phyloP scores from a whole-genome alignment of 805 yeast genomes.

The Huiozyma naganishii region DNA sequence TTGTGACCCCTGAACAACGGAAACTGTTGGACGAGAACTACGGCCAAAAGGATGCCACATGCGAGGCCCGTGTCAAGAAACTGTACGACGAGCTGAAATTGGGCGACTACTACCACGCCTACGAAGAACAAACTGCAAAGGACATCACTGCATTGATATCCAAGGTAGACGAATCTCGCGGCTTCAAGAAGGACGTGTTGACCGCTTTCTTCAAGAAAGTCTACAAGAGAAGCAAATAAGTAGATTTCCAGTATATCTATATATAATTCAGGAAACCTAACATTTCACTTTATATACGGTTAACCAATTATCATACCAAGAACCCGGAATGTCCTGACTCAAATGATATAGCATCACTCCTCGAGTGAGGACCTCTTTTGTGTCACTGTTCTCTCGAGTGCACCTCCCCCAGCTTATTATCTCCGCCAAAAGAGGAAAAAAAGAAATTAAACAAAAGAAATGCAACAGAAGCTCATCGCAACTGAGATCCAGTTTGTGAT shows the following conservation, averaged over 20 bases:
- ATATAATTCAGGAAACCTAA: no score
- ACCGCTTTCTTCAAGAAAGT: slow-evolving; percentile 78
- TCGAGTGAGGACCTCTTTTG: no score
- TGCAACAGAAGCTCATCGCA: no score
- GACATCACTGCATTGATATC: slow-evolving; percentile 56
- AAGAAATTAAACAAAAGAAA: no score
- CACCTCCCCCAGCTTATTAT: no score
- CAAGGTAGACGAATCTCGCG: slow-evolving; percentile 77
- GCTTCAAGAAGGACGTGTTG: slow-evolving; percentile 84
- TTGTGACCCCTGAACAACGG: slow-evolving; percentile 75
- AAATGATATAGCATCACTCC: no score
- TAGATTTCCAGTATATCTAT: neutral
- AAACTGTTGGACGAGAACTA: slow-evolving; percentile 73
- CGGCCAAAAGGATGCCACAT: slow-evolving; percentile 66
- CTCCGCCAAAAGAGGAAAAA: no score
- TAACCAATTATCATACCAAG: no score
- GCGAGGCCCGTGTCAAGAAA: slow-evolving; percentile 49
- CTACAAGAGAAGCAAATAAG: slow-evolving; percentile 83
- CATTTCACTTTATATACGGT: no score
- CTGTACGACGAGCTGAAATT: slow-evolving; percentile 67
- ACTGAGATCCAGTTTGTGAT: no score
- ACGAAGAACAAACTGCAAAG: slow-evolving; percentile 69
- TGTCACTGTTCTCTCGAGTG: no score
- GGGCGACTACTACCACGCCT: slow-evolving; percentile 58
- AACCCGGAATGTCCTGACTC: no score